Conservation (phyloP, 176 grass and related monocot species). For the Avena atlantica region DNA sequence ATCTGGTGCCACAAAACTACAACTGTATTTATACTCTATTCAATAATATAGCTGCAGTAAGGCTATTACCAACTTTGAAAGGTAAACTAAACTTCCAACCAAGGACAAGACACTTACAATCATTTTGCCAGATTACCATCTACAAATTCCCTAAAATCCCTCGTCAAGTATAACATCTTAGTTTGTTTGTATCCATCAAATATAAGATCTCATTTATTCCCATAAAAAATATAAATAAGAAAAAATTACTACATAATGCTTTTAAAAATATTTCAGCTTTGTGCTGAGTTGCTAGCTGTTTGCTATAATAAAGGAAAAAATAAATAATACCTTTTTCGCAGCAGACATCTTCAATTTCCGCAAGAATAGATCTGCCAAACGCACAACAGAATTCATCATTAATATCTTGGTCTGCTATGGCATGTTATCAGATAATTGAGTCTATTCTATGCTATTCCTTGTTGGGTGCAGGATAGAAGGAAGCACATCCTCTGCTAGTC, state of each 20-base stretch:
- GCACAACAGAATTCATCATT: constrained; percentile 33
- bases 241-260: background rate
- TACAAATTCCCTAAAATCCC: background rate
- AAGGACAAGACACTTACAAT: background rate
- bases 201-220: background rate
- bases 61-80: background rate
- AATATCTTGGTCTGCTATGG: constrained; percentile 14
- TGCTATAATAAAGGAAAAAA: background rate
- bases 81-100: background rate
- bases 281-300: background rate
- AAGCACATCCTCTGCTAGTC: constrained; percentile 6
- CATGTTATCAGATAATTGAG: constrained; percentile 2
- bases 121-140: background rate
- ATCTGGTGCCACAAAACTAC: background rate
- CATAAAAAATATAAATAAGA: background rate
- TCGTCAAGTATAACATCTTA: background rate
- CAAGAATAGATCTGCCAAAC: constrained; percentile 68
- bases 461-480: background rate
- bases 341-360: constrained; percentile 75
- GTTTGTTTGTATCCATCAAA: background rate
- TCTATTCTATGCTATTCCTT: constrained; percentile 15
- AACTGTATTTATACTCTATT: background rate
- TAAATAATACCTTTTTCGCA: constrained; percentile 72
- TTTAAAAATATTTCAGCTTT: background rate
- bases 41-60: background rate